Base-by-base conservation (phyloP, 768 basidiomycete genomes). In the Hericium coralloides region DNA sequence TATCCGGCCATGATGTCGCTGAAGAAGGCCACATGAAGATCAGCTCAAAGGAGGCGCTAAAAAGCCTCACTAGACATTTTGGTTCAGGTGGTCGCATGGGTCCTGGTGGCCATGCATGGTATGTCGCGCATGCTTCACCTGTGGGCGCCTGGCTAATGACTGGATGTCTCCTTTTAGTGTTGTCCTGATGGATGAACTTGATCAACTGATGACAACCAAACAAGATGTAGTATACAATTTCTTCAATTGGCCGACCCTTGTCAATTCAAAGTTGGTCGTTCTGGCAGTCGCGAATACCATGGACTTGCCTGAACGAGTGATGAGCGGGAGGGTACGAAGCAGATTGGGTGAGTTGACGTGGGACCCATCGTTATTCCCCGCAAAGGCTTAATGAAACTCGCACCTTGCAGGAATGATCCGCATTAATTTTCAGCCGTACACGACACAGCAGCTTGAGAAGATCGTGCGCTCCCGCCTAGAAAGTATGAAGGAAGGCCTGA, bases 181-280 rank as follows among this genome's bases (percentile, higher is more conserved):
- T 4, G 94, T 98, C 4, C 76, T 99, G 15, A 98, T 99, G 92
- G 95, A 99, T 68, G 97, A 99, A 71, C 79, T 99, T 4, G 97
- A 99, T 71, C 97, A 98, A 69, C 79, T 99, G 26, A 84, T 98
- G 63, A 98, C 95, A 1, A 76, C 88, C 17, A 97, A 97, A 68
- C 95, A 99, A 69, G 95, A 99, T 58, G 95, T 99, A 10, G 89
- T 99, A 20, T 99, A 99, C 72, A 98, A 98, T 66, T 98, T 99
- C 72, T 98, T 98, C 79, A 98, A 99, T 68, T 99, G 97, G 95
- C 97, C 97, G 2, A 95, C 94, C 3, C 75, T 97, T 52, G 78
- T 81, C 0, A 85, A 84, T 18, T 94, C 92, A 57, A 91, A 89
- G 68, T 79, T 99, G 5, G 85, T 98, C 53, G 97, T 99, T 2